Evolutionary conservation across 2,329 filamentous ascomycete genomes (phyloP).

Genomic region (Trichoderma oligosporum): DNA sequence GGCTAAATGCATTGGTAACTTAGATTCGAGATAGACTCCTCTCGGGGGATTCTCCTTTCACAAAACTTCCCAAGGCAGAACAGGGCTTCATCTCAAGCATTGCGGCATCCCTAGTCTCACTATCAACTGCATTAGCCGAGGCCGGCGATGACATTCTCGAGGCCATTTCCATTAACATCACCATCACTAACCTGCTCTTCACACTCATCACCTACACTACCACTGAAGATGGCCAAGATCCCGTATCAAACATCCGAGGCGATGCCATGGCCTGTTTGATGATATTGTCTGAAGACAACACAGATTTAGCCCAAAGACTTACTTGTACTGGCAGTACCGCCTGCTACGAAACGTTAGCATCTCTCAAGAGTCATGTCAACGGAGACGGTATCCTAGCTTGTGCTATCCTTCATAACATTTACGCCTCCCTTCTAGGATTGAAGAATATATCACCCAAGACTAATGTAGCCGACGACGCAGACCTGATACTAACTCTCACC

Average conservation of each 20-base stretch:
- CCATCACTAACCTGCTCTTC: conserved; percentile 53
- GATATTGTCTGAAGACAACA: conserved; percentile 58
- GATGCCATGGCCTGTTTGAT: conserved; percentile 54
- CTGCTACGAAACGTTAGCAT: conserved; percentile 48
- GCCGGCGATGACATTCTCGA: conserved; percentile 59
- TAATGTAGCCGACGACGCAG: conserved; percentile 33
- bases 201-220: conserved; percentile 47
- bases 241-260: conserved; percentile 40
- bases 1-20: conserved; percentile 1
- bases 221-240: conserved; percentile 41
- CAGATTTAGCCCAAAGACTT: conserved; percentile 50
- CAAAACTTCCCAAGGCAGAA: conserved; percentile 50
- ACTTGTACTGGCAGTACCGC: conserved; percentile 43
- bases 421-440: conserved; percentile 38
- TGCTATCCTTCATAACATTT: conserved; percentile 60
- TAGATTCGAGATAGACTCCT: conserved; percentile 45
- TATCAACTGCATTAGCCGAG: conserved; percentile 53
- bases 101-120: conserved; percentile 48
- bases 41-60: conserved; percentile 40
- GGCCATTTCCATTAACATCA: conserved; percentile 47
- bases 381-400: conserved; percentile 55
- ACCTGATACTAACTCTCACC: conserved; percentile 37
- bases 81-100: conserved; percentile 53
- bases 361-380: conserved; percentile 46
- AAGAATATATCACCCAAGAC: conserved; percentile 23